Evolutionary conservation across 2,329 filamentous ascomycete genomes (phyloP).

Genomic region (Penicillium italicum): DNA sequence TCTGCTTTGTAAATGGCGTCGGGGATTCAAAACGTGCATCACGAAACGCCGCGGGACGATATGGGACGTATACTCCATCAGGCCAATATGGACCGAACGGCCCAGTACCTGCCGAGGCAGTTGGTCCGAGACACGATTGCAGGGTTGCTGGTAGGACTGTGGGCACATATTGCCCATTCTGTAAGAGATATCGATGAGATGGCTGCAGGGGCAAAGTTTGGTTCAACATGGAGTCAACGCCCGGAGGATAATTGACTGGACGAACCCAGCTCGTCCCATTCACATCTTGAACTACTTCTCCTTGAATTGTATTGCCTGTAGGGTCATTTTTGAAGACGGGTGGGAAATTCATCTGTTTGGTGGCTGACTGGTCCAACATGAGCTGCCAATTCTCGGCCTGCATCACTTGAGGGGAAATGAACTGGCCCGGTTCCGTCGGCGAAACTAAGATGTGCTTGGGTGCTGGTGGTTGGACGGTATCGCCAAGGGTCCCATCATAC

Average conservation of each 20-base stretch:
- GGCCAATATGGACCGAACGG: conserved; percentile 62
- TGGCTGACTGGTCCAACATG: conserved; percentile 28
- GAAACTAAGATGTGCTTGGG: conserved; percentile 80
- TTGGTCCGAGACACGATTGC: conserved; percentile 56
- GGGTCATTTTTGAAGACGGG: conserved; percentile 38
- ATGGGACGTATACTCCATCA: conserved; percentile 59
- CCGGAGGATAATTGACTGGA: conserved; percentile 46
- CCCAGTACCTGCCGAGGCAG: conserved; percentile 55
- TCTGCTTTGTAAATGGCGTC: conserved; percentile 22
- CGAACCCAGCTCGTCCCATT: conserved; percentile 43
- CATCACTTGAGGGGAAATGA: conserved; percentile 31
- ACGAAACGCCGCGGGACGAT: conserved; percentile 56
- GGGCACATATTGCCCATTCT: conserved; percentile 52
- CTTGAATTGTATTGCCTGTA: conserved; percentile 24
- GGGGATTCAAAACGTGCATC: conserved; percentile 48
- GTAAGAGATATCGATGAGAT: conserved; percentile 40
- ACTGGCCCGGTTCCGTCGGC: conserved; percentile 45
- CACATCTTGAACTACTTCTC: conserved; percentile 31
- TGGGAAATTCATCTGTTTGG: conserved; percentile 38
- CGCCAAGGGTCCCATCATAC: conserved; percentile 78
- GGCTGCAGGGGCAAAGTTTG: conserved; percentile 50
- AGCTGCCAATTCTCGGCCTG: conserved; percentile 33
- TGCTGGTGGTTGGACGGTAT: conserved; percentile 63
- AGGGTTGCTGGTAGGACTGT: conserved; percentile 58
- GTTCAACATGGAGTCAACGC: conserved; percentile 60